A percentile compares a stretch with the other conserved stretches of the same genome.
phyloP scores from a whole-genome alignment of 495 filamentous ascomycete genomes.

The Tetracladium setigerum region DNA sequence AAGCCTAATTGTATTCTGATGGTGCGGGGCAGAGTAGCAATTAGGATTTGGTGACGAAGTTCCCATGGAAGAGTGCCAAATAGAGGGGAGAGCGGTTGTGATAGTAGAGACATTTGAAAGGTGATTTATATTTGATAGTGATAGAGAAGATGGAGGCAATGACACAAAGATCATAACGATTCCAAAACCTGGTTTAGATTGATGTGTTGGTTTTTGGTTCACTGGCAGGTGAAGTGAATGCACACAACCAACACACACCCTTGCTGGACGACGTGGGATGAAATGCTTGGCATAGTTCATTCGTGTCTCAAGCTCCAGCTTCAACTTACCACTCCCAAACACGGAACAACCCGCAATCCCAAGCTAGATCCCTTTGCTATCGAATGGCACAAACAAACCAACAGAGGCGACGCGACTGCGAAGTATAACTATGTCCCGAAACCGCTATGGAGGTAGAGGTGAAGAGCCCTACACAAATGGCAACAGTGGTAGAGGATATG shows the following conservation, averaged over 20 bases:
- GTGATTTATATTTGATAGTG: too few species aligned
- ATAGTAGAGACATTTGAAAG: constrained; percentile 1
- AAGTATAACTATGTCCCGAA: constrained; percentile 18
- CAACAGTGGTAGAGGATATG: too few species aligned
- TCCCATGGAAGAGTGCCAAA: constrained; percentile 7
- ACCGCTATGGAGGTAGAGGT: constrained; percentile 15
- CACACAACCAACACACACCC: background rate
- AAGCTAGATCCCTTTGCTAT: background rate
- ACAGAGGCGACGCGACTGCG: constrained; percentile 8
- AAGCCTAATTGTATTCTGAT: constrained; percentile 1
- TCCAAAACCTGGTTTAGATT: background rate
- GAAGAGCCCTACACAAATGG: constrained; percentile 15
- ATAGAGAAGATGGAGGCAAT: background rate
- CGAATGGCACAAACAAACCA: constrained; percentile 10
- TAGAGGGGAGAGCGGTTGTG: constrained; percentile 5
- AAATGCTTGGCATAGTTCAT: background rate
- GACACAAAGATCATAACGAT: background rate
- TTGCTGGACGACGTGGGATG: too few species aligned
- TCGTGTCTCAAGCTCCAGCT: background rate
- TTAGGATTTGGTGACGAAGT: constrained; percentile 10
- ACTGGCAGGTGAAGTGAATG: background rate
- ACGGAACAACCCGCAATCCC: background rate
- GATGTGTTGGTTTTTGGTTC: background rate
- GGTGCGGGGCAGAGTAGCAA: background rate
- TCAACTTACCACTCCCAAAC: background rate